Conservation (phyloP, 2,329 filamentous ascomycete species). For the Aspergillus quadricinctus region DNA sequence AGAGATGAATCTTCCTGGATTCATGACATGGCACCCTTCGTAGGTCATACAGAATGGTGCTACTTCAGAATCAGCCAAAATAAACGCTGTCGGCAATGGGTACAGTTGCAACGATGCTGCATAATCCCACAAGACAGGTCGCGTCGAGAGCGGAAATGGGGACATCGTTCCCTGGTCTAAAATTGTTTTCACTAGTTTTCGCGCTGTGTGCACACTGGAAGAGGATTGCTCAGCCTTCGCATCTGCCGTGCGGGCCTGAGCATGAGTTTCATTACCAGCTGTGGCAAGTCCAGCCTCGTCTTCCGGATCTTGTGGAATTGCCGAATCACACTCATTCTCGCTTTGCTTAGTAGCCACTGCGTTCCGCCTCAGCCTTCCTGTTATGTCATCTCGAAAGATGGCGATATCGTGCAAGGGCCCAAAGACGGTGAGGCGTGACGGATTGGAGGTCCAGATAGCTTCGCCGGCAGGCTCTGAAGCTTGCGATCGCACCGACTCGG, state of each 20-base stretch:
- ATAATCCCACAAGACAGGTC: slow-evolving; percentile 90
- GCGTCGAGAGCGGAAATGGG: slow-evolving; percentile 73
- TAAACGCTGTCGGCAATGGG: slow-evolving; percentile 77
- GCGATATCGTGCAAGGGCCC: slow-evolving; percentile 84
- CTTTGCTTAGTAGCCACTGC: slow-evolving; percentile 63
- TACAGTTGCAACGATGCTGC: slow-evolving; percentile 73
- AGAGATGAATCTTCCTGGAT: slow-evolving; percentile 74
- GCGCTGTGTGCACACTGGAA: slow-evolving; percentile 48
- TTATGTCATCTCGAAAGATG: slow-evolving; percentile 81
- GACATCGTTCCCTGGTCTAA: slow-evolving; percentile 86
- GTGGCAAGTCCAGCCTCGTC: slow-evolving; percentile 22
- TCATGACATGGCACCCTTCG: slow-evolving; percentile 93
- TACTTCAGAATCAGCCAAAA: slow-evolving; percentile 76
- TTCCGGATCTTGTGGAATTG: slow-evolving; percentile 23
- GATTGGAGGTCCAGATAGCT: slow-evolving; percentile 85
- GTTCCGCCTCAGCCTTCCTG: slow-evolving; percentile 70
- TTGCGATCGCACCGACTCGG: slow-evolving; percentile 55
- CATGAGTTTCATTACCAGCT: slow-evolving; percentile 27
- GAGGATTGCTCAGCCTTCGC: slow-evolving; percentile 18
- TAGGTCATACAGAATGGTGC: slow-evolving; percentile 85
- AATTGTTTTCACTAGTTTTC: slow-evolving; percentile 82
- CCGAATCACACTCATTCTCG: slow-evolving; percentile 15
- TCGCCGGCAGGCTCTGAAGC: slow-evolving; percentile 59
- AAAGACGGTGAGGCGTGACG: slow-evolving; percentile 75
- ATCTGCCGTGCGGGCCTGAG: slow-evolving; percentile 14